Evolutionary conservation across 2,329 filamentous ascomycete species (phyloP), one percentile per base, ranked within the genome.

Genomic region (Zasmidium angulare): DNA sequence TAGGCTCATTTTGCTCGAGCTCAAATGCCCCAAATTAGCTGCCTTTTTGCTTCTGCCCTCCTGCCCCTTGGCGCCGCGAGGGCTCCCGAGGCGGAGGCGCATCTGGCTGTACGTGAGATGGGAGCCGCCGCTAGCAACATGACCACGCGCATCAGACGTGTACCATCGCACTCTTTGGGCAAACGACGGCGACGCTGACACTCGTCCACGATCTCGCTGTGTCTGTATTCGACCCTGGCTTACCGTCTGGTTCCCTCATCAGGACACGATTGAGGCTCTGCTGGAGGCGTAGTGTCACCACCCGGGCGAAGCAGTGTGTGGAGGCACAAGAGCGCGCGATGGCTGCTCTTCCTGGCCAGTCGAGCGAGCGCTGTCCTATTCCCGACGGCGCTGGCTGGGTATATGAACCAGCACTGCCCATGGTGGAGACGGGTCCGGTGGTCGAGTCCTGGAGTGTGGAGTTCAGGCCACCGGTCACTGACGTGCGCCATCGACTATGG

Each of bases 251-350:
- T 20, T 20, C 36, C 40, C 47, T 36, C n/a, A n/a, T 47, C 9
- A 36, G 36, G 26, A 14, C 17, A 48, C 47, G 53, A 53, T 53
- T 56, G 53, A 60, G 58, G 58, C 58, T 56, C 48, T 55, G 58
- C 58, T 36, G 24, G 49, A 21, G 22, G 49, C 23, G 49, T 50
- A n/a, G n/a, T n/a, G n/a, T n/a, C n/a, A 20, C 36, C 7, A 43
- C 36, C n/a, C n/a, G 36, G 36, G 36, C 36, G 36, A 22, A 51
- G n/a, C 21, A 24, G 9, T 12, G 23, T 46, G 23, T 40, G 17
- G 36, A 53, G 36, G 21, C 51, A 46, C 50, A 23, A 53, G 50
- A 52, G 20, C 50, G 24, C 50, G 24, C 24, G 50, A 29, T 29
- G 31, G 17, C n/a, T 29, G 49, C 49, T 31, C 24, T 29, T 22